Evolutionary conservation across 2,329 filamentous ascomycete species (phyloP), one percentile per base, ranked within the genome.

Genomic region (Penicillium sp.): DNA sequence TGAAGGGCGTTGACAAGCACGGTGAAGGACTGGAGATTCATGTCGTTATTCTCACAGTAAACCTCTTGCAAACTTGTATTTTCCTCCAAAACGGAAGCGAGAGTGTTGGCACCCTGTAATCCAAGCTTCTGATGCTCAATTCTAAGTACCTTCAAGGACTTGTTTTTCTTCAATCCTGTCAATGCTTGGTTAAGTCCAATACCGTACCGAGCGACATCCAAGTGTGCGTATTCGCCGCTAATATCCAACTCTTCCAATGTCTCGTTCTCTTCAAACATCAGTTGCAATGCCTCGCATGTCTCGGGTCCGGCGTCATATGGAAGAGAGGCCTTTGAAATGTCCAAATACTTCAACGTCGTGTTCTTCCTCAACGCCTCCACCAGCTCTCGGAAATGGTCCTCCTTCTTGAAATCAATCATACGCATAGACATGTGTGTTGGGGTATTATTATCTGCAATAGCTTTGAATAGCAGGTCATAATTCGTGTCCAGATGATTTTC

Each of bases 1-100:
- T 86, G 80, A n/a, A 90, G 71, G 18, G 85, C 81, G 64, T 89
- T 87, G 50, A 90, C 83, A 6, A 89, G 73, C 52, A 86, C 84
- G 0, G 85, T 88, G 61, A 88, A 86, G 1, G 84, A 86, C 61
- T 86, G 83, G n/a, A 89, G 76, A 47, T 85, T 85, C 55, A 89
- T 87, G 55, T 85, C 83, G 65, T 90, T 90, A 68, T 87, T 84
- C 60, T 87, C 86, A 68, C 87, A 90, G 63, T 88, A 79, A 5
- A 90, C 77, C 66, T 89, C 83, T 24, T 80, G 78, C 5, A 90
- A 72, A 1, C 81, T 82, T 2, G 71, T 76, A 64, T 90, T 90
- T 59, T 78, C 78, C 64, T 86, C 83, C 35, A 90, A 73, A 16
- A 90, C 86, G 18, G 87, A 85, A 1, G 86, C 83, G 35, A 90